Evolutionary conservation across 2,329 filamentous ascomycete genomes (phyloP), one percentile per base, ranked within the genome.

Genomic region (Neofusicoccum parvum): DNA sequence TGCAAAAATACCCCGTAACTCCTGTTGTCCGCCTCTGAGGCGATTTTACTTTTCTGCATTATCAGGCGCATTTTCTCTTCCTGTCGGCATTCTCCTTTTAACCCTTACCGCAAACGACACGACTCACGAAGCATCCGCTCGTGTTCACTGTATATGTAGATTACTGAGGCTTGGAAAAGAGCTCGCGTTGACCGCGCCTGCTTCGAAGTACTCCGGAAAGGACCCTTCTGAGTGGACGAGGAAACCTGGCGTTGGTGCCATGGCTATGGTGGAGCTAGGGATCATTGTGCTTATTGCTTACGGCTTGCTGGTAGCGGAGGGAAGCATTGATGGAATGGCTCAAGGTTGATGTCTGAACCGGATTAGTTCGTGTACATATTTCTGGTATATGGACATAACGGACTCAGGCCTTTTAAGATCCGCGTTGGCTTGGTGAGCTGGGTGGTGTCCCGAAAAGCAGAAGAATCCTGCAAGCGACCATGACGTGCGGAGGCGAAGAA

Each of bases 331-430:
- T 17, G 12, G 11, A 32, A 15, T 20, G 32, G 37, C 5, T n/a
- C 14, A 48, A 20, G 27, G 43, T 6, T 60, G 37, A 60, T 60
- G 41, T 60, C 56, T 49, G 56, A 60, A 37, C 56, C 56, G 43
- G n/a, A 60, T 60, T 32, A 48, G 56, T 60, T 60, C 17, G 56
- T 60, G 56, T 60, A 60, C 56, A 60, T 60, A 60, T 14, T 46
- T 60, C 17, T 48, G 56, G 56, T 60, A 60, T 49, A 60, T 60
- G 56, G 37, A 60, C 43, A 60, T 60, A 60, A 48, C 43, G 32
- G 56, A 37, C 48, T 36, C 56, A 48, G 56, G n/a, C 43, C 12
- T 60, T 37, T n/a, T 17, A 45, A 45, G 23, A 59, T 36, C n/a
- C 11, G 27, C 5, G 7, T 51, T 34, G 4, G 15, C 34, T 37